These are phyloP conservation scores for Thelonectria blattea DNA, from an alignment of 2,329 filamentous ascomycete genomes.

Conservation along the genomic window DNA sequence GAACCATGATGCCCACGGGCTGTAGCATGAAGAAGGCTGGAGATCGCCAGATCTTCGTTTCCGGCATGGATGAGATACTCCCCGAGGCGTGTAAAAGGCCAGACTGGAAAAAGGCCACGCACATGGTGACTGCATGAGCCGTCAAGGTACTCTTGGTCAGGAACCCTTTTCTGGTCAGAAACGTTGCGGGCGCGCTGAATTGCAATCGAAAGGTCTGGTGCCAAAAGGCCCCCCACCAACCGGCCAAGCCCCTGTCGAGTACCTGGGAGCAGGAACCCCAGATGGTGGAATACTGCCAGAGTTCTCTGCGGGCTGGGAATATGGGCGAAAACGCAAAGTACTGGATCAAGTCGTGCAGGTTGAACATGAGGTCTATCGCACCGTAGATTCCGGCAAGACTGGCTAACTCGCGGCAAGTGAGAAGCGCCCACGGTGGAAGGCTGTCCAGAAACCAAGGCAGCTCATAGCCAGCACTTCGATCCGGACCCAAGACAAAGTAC, in stretches of 20 bases:
- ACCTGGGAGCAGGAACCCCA: slow-evolving; percentile 63
- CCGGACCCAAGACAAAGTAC: slow-evolving; percentile 69
- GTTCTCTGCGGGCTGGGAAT: slow-evolving; percentile 56
- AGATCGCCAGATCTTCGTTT: slow-evolving; percentile 57
- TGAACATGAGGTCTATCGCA: slow-evolving; percentile 67
- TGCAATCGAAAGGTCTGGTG: slow-evolving; percentile 85
- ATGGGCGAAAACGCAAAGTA: slow-evolving; percentile 55
- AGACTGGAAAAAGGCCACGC: slow-evolving; percentile 64
- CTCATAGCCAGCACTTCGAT: slow-evolving; percentile 38
- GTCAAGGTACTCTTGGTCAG: slow-evolving; percentile 42
- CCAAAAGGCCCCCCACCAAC: slow-evolving; percentile 88
- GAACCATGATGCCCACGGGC: slow-evolving; percentile 67
- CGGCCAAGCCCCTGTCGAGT: slow-evolving; percentile 73
- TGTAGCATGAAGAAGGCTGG: slow-evolving; percentile 76
- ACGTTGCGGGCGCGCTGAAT: slow-evolving; percentile 66
- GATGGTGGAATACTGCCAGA: slow-evolving; percentile 61
- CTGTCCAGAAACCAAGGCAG: slow-evolving; percentile 51
- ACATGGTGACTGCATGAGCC: slow-evolving; percentile 38
- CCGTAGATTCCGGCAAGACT: slow-evolving; percentile 62
- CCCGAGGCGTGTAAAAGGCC: slow-evolving; percentile 74
- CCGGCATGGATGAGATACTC: slow-evolving; percentile 68
- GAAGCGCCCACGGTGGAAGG: slow-evolving; percentile 54
- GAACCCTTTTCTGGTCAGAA: slow-evolving; percentile 50
- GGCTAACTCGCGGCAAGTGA: slow-evolving; percentile 62
- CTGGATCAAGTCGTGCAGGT: slow-evolving; percentile 63